Conservation (phyloP, 345 rosid species). For the Arabis hirsuta region DNA sequence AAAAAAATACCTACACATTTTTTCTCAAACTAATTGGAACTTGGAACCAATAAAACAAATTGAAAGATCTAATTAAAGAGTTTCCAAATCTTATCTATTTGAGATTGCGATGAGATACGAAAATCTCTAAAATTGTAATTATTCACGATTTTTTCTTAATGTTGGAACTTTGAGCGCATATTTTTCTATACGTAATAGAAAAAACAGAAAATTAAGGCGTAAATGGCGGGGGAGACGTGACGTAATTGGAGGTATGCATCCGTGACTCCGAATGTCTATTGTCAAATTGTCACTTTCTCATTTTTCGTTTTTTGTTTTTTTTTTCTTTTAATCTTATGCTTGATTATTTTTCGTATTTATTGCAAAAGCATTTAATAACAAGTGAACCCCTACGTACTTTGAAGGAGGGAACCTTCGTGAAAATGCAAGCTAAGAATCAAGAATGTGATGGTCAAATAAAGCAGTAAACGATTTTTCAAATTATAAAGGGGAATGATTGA, state of each 20-base stretch:
- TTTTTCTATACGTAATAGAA: neutral
- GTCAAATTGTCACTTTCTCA: neutral
- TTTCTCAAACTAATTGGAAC: too few species aligned
- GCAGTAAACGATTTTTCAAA: too few species aligned
- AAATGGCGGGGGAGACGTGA: constrained; percentile 11
- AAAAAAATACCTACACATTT: too few species aligned
- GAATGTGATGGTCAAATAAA: neutral
- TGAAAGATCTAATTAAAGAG: too few species aligned
- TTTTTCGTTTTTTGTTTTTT: too few species aligned
- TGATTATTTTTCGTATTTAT: neutral
- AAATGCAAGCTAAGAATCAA: neutral
- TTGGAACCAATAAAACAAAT: too few species aligned
- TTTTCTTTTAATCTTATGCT: neutral
- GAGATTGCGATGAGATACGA: neutral
- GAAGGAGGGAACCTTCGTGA: neutral
- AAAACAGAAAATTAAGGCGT: neutral
- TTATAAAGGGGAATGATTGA: too few species aligned
- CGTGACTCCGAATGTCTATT: constrained; percentile 14
- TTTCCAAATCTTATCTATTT: neutral
- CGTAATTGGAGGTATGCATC: neutral
- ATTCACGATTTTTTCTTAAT: neutral
- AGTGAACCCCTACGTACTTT: neutral
- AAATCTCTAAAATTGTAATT: too few species aligned
- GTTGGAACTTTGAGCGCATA: neutral
- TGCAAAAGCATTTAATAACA: neutral